Base-by-base conservation (phyloP, 257 asterid species). In the Solanum virginianum region DNA sequence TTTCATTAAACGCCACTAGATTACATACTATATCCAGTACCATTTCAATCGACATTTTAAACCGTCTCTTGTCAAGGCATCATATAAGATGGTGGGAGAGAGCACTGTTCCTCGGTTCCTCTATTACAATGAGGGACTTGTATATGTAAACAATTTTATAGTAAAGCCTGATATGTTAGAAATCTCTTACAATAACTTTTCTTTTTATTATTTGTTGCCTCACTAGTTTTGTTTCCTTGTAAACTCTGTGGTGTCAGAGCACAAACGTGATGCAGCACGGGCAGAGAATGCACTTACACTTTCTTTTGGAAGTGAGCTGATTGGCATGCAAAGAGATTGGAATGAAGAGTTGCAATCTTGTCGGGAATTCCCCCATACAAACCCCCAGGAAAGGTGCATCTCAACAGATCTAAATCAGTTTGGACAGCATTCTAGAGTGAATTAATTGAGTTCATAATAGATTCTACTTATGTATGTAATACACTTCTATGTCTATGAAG, bases 251-350 rank as follows among this genome's bases (percentile, higher is more conserved):
- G 79, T 88, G 86, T 83, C 91, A 96, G 99, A 93, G 86, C 98
- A 96, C 92, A 95, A 88, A 80, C 98, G 98, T 88, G 98, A 96
- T 91, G 98, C 97, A 72, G 95, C 98, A 14, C 92, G 99, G 83
- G 99, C 98, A 18, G 99, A 96, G 86, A 92, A 92, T 90, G 94
- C 97, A 36, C 65, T 94, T 88, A 91, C 95, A 3, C 96, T 93
- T 89, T 90, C 98, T 59, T 96, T 96, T 89, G 98, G 99, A 89
- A 93, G 98, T 86, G 99, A 96, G 91, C 89, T 96, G 91, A 93
- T 96, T 90, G 99, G 98, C 56, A 95, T 96, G 98, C 98, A 95
- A 91, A 93, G 99, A 85, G 99, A 96, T 86, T 93, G 99, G 99
- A 96, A 96, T 81, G 99, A 96, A 89, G 99, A 96, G 87, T 84